Percentiles rank a stretch among this genome's conserved stretches.
Evolutionary conservation across 2,329 filamentous ascomycete species (phyloP).

Genomic region (Diaporthe longicolla): DNA sequence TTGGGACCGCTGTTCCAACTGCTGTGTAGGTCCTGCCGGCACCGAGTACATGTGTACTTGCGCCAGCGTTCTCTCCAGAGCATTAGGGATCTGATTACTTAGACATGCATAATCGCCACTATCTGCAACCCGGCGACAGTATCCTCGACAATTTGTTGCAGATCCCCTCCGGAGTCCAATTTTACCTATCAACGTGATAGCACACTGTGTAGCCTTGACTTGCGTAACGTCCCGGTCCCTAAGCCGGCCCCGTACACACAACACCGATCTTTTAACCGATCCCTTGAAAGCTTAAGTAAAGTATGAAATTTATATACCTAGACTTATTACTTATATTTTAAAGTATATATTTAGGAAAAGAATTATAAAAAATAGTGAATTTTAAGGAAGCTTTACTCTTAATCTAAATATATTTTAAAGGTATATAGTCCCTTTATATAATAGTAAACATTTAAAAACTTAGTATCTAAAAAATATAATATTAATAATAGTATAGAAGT

Average conservation of each 20-base stretch:
- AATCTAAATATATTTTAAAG: no score
- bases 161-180: background rate
- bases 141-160: background rate
- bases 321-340: background rate
- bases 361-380: background rate
- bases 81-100: background rate
- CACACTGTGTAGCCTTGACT: constrained; percentile 2
- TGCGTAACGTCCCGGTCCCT: background rate
- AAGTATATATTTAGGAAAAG: background rate
- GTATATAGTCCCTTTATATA: no score
- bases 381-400: no score
- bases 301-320: background rate
- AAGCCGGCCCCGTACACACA: background rate
- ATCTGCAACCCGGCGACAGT: background rate
- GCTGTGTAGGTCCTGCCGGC: background rate
- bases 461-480: no score
- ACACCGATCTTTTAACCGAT: background rate
- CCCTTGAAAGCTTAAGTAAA: background rate
- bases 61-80: background rate
- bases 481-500: no score
- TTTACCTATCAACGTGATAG: background rate
- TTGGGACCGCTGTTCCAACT: background rate
- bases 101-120: background rate
- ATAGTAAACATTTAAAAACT: no score
- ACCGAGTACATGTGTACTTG: constrained; percentile 24